These are phyloP conservation scores for Tylopilus balloui DNA, from an alignment of 768 basidiomycete genomes.

Conservation along the genomic window DNA sequence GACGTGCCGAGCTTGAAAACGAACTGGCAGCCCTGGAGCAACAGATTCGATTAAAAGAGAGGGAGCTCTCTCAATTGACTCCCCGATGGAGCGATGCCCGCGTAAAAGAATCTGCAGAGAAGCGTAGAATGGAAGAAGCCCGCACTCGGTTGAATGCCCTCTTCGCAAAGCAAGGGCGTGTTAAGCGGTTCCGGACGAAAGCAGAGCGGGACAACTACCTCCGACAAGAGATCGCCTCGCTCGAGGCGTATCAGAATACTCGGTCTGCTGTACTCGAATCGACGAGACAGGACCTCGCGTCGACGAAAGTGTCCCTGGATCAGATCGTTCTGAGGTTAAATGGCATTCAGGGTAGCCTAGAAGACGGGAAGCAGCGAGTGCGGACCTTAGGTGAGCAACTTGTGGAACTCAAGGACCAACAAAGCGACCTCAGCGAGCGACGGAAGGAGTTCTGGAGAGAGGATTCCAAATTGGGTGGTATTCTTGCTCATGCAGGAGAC, in stretches of 20 bases:
- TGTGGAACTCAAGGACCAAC: constrained; percentile 57
- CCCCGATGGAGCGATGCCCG: constrained; percentile 69
- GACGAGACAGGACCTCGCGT: constrained; percentile 47
- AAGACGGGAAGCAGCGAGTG: constrained; percentile 57
- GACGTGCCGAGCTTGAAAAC: constrained; percentile 54
- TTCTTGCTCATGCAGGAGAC: constrained; percentile 70
- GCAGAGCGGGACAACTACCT: constrained; percentile 82
- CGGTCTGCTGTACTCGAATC: constrained; percentile 55
- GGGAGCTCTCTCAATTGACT: constrained; percentile 52
- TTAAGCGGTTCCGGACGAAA: constrained; percentile 78
- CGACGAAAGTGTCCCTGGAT: constrained; percentile 42
- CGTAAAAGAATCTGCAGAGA: constrained; percentile 47
- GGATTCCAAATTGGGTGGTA: constrained; percentile 81
- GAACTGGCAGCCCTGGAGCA: constrained; percentile 60
- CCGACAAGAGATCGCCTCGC: constrained; percentile 67
- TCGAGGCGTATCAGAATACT: constrained; percentile 54
- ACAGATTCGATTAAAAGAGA: constrained; percentile 62
- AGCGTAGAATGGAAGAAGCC: constrained; percentile 68
- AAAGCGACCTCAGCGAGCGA: constrained; percentile 66
- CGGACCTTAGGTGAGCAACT: constrained; percentile 61
- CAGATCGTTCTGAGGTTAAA: constrained; percentile 59
- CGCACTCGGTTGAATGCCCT: constrained; percentile 67
- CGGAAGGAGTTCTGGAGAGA: constrained; percentile 94
- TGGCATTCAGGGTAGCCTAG: constrained; percentile 53
- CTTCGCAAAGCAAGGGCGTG: constrained; percentile 87